Evolutionary conservation across 176 grass and related monocot species (phyloP).

Genomic region (Metroxylon sagu): DNA sequence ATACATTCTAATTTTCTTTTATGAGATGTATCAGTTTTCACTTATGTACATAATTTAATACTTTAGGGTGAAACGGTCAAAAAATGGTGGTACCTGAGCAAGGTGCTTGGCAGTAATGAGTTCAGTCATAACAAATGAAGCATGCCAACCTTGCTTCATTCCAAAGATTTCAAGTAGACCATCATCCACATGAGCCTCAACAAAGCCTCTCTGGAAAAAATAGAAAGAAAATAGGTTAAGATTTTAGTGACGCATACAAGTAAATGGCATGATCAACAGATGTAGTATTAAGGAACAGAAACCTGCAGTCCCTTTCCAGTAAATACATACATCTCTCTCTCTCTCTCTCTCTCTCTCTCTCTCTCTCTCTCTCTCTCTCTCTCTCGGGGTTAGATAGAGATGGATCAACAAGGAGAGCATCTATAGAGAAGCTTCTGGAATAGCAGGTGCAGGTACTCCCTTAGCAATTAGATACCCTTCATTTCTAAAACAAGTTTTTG

Average conservation of each 20-base stretch:
- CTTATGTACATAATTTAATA: not conserved
- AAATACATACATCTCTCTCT: too few relatives aligned
- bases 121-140: slow-evolving; percentile 89
- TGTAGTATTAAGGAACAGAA: not conserved
- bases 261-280: not conserved
- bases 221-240: slow-evolving; percentile 2
- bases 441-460: too few relatives aligned
- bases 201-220: slow-evolving; percentile 55
- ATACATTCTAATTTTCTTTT: not conserved
- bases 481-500: too few relatives aligned
- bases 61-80: not conserved
- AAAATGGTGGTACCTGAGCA: slow-evolving; percentile 54
- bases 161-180: slow-evolving; percentile 98
- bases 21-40: too few relatives aligned
- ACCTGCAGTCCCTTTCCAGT: too few relatives aligned
- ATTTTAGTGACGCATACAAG: not conserved
- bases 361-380: too few relatives aligned
- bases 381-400: too few relatives aligned
- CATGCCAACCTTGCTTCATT: slow-evolving; percentile 98
- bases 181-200: slow-evolving; percentile 85
- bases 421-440: too few relatives aligned
- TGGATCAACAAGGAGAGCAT: too few relatives aligned
- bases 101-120: slow-evolving; percentile 93
- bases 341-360: too few relatives aligned
- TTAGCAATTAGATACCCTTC: too few relatives aligned